These are phyloP conservation scores for Wallemia hederae DNA, from an alignment of 1,284 basidiomycete species.

Conservation along the genomic window DNA sequence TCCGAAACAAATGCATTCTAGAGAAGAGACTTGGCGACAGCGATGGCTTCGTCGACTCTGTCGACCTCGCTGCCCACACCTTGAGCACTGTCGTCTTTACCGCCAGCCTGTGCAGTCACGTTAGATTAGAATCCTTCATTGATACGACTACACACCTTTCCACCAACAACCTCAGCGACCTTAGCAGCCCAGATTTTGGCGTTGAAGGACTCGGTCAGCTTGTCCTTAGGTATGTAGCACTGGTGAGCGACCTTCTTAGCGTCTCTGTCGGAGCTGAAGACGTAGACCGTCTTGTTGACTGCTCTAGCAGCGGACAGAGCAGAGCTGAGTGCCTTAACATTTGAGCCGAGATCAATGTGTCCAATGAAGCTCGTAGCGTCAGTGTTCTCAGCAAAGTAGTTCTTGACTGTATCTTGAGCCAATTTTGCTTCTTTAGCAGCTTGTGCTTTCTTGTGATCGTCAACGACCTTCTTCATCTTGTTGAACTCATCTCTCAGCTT, in stretches of 20 bases:
- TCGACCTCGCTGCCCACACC: conserved; percentile 42
- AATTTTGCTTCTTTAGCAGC: conserved; percentile 18
- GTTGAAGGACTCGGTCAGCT: conserved; percentile 29
- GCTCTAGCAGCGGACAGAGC: conserved; percentile 48
- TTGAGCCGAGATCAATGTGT: conserved; percentile 7
- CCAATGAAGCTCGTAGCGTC: conserved; percentile 38
- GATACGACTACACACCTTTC: conserved; percentile 30
- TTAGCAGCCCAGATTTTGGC: conserved; percentile 57
- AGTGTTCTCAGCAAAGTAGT: conserved; percentile 47
- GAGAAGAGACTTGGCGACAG: conserved; percentile 17
- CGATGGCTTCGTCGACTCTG: conserved; percentile 40
- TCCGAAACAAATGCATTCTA: background rate
- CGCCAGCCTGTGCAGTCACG: conserved; percentile 37
- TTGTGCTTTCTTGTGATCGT: conserved; percentile 56
- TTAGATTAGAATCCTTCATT: background rate
- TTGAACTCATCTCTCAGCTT: conserved; percentile 46
- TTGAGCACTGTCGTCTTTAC: conserved; percentile 65
- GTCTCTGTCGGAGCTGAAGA: conserved; percentile 47
- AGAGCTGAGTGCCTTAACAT: conserved; percentile 33
- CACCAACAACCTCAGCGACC: conserved; percentile 46
- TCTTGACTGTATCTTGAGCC: conserved; percentile 25
- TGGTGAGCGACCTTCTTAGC: conserved; percentile 56
- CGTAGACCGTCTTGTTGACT: conserved; percentile 53
- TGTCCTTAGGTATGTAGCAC: conserved; percentile 49
- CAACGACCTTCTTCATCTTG: conserved; percentile 46